A percentile compares a stretch with the other conserved stretches of the same genome.
These are phyloP conservation scores for Monosporozyma aquatica DNA, from an alignment of 805 yeast species.

Conservation along the genomic window DNA sequence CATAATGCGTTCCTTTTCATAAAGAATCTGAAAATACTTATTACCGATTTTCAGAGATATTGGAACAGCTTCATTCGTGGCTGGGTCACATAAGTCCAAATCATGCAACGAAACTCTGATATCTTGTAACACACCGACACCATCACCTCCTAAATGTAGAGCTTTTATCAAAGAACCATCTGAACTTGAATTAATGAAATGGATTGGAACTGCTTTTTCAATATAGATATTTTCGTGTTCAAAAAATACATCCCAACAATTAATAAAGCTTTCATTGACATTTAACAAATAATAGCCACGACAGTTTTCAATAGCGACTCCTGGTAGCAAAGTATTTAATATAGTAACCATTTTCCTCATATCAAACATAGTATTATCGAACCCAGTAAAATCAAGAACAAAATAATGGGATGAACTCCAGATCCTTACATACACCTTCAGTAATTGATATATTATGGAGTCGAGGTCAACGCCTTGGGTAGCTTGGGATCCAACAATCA, in stretches of 20 bases:
- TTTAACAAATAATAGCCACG: slow-evolving; percentile 42
- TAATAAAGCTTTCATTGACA: slow-evolving; percentile 26
- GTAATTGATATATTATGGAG: slow-evolving; percentile 45
- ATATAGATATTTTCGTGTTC: slow-evolving; percentile 21
- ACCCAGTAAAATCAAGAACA: slow-evolving; percentile 64
- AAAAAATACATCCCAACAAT: slow-evolving; percentile 18
- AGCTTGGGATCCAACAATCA: slow-evolving; percentile 37
- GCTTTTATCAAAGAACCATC: slow-evolving; percentile 37
- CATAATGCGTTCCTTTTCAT: slow-evolving; percentile 36
- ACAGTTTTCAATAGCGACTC: slow-evolving; percentile 44
- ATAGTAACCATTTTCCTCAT: slow-evolving; percentile 21
- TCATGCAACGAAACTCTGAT: slow-evolving; percentile 45
- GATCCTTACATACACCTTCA: slow-evolving; percentile 58
- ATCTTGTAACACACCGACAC: slow-evolving; percentile 38
- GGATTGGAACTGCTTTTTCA: slow-evolving; percentile 25
- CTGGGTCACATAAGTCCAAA: slow-evolving; percentile 42
- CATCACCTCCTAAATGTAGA: slow-evolving; percentile 36
- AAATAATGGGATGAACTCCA: slow-evolving; percentile 61
- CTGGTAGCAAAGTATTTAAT: slow-evolving; percentile 42
- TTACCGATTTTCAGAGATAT: slow-evolving; percentile 63
- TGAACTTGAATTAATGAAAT: slow-evolving; percentile 40
- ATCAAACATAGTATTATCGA: slow-evolving; percentile 26
- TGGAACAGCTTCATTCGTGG: slow-evolving; percentile 44
- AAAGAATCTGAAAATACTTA: slow-evolving; percentile 50
- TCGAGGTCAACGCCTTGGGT: slow-evolving; percentile 36